These are phyloP conservation scores for Bipolaris oryzae DNA, from an alignment of 2,329 filamentous ascomycete species.

Conservation along the genomic window DNA sequence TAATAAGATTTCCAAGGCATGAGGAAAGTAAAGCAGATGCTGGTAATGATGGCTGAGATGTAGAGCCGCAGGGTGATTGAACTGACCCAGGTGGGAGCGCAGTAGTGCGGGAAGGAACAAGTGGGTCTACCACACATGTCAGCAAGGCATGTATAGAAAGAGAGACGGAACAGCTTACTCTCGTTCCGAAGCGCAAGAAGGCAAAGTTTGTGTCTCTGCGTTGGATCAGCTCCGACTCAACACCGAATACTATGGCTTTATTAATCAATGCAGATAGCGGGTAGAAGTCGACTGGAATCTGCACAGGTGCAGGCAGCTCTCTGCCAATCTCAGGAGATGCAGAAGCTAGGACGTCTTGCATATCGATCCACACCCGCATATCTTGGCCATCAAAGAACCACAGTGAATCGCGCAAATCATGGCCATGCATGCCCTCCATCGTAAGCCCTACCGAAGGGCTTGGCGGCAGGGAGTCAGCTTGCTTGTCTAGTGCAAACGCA, in stretches of 20 bases:
- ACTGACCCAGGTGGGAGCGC: constrained; percentile 75
- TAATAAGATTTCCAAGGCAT: constrained; percentile 88
- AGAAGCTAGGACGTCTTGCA: constrained; percentile 79
- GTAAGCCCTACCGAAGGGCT: constrained; percentile 57
- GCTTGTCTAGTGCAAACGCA: constrained; percentile 53
- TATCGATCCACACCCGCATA: constrained; percentile 86
- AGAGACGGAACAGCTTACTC: constrained; percentile 62
- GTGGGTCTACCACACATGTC: constrained; percentile 69
- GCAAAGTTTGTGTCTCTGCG: constrained; percentile 90
- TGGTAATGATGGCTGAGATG: constrained; percentile 85
- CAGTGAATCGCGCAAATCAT: constrained; percentile 79
- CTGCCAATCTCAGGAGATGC: constrained; percentile 68
- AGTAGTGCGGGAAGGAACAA: constrained; percentile 90
- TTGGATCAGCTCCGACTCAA: constrained; percentile 93
- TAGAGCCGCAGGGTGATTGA: constrained; percentile 79
- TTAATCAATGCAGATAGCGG: constrained; percentile 85
- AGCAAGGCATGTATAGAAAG: constrained; percentile 20
- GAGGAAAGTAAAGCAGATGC: constrained; percentile 86
- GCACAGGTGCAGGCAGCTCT: constrained; percentile 75
- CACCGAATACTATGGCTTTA: constrained; percentile 87
- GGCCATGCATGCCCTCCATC: constrained; percentile 54
- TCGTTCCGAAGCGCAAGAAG: constrained; percentile 83
- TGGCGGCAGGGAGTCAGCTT: constrained; percentile 56
- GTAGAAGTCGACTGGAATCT: constrained; percentile 91
- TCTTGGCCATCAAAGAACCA: constrained; percentile 93